Evolutionary conservation across 2,329 filamentous ascomycete genomes (phyloP).

Genomic region (Aaosphaeria arxii): DNA sequence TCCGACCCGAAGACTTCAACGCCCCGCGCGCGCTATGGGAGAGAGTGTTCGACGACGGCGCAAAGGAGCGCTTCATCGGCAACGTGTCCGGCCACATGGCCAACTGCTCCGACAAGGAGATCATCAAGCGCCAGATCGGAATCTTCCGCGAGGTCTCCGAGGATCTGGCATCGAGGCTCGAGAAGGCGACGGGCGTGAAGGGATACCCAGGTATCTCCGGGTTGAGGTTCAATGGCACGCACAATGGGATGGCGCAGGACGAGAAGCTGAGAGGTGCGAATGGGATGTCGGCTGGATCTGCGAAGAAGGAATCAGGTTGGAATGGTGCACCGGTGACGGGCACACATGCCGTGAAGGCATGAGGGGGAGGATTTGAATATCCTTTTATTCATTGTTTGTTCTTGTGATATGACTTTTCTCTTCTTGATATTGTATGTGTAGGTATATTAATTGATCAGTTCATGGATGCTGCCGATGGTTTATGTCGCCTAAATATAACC

Average conservation of each 20-base stretch:
- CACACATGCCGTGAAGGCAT: constrained; percentile 26
- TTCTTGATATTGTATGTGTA: no score
- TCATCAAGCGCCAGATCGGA: constrained; percentile 62
- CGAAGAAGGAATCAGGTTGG: constrained; percentile 19
- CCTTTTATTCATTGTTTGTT: no score
- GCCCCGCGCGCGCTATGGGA: constrained; percentile 59
- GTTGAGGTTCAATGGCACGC: constrained; percentile 58
- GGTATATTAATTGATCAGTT: no score
- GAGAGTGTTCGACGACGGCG: constrained; percentile 59
- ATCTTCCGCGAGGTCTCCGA: constrained; percentile 63
- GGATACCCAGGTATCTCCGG: constrained; percentile 57
- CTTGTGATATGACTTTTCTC: no score
- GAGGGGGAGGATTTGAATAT: no score
- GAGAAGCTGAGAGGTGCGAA: constrained; percentile 49
- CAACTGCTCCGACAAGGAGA: constrained; percentile 56
- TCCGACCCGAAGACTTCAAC: constrained; percentile 53
- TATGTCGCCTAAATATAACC: no score
- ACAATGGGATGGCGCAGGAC: constrained; percentile 59
- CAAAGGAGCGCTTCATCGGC: constrained; percentile 56
- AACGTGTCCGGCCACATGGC: constrained; percentile 63
- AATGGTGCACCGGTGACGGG: constrained; percentile 50
- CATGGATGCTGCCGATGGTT: no score
- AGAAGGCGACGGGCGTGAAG: constrained; percentile 62
- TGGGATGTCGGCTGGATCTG: constrained; percentile 35
- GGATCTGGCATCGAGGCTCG: constrained; percentile 56